Evolutionary conservation across 1,139 yeast species (phyloP), one percentile per base, ranked within the genome.

Genomic region (Petasospora rhodanensis): DNA sequence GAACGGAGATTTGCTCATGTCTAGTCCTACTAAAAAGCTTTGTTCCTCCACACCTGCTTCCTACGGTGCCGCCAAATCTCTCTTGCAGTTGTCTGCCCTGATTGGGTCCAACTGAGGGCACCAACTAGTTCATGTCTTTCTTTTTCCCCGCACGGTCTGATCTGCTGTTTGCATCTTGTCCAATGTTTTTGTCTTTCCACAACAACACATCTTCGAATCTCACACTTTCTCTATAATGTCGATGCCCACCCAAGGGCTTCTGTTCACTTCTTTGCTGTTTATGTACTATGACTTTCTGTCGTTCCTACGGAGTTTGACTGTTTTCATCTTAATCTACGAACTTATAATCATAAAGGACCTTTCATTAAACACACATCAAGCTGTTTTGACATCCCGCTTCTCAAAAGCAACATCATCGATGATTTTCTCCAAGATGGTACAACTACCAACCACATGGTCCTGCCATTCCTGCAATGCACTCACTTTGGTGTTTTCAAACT

Each of bases 1-100:
- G 7, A 46, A 44, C 28, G 59, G 51, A 13, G 57, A 58, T n/a
- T 48, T 52, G 27, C 24, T 57, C 6, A 35, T 56, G 45, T 55
- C 60, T 6, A 56, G 62, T 18, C 66, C 68, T 26, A 58, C 63
- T 2, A 58, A 58, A 40, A 40, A 56, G 21, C 12, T 37, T 4
- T 40, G 38, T 17, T 42, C 47, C 12, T 43, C 52, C 11, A 68
- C 73, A 2, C 73, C 73, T 4, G 62, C 70, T 7, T 63, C 71
- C 3, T 65, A 66, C 45, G 72, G 71, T 20, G 74, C 73, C 12
- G 74, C 74, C 19, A 59, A 62, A 40, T 66, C 70, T 28, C 47
- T 68, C 30, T 41, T 69, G 24, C 68, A 66, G 39, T 45, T 68
- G 22, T 46, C 50, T 6, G 22, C 42, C 8, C 31, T 38, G 12